phyloP scores from a whole-genome alignment of 805 yeast genomes.

The Clavispora vitiphila region DNA sequence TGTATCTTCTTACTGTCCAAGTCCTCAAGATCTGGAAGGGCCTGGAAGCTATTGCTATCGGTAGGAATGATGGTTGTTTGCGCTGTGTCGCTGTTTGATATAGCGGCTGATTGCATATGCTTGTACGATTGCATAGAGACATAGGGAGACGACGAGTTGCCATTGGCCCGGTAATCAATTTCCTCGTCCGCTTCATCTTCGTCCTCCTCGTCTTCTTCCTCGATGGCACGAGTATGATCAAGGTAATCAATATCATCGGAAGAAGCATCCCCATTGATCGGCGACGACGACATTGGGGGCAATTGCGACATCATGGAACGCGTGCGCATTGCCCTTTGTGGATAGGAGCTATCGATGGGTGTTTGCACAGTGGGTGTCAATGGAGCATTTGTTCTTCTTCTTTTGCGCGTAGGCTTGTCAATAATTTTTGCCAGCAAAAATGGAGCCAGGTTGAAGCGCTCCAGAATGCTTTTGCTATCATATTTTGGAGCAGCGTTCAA shows the following conservation, averaged over 20 bases:
- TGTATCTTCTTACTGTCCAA: conserved; percentile 40
- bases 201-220: conserved; percentile 25
- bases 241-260: conserved; percentile 38
- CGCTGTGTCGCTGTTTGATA: conserved; percentile 3
- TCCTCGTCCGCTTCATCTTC: conserved; percentile 20
- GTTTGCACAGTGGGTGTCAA: conserved; percentile 13
- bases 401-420: conserved; percentile 27
- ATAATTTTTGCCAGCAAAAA: conserved; percentile 38
- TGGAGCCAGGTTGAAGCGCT: conserved; percentile 43
- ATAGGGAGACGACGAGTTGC: conserved; percentile 31
- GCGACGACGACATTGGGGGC: conserved; percentile 32
- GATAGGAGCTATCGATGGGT: conserved; percentile 13
- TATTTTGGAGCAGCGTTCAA: conserved; percentile 32
- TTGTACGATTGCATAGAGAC: conserved; percentile 39
- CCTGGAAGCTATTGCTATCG: conserved; percentile 25
- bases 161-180: conserved; percentile 7
- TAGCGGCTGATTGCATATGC: conserved; percentile 4
- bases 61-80: conserved; percentile 9
- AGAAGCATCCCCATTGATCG: conserved; percentile 36
- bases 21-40: conserved; percentile 41
- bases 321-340: conserved; percentile 39
- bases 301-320: conserved; percentile 36
- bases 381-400: conserved; percentile 17
- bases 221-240: conserved; percentile 16
- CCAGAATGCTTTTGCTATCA: conserved; percentile 38